Percentiles rank a stretch among this genome's conserved stretches.
These are phyloP conservation scores for Euphorbia schlechtendalii DNA, from an alignment of 441 rosid species.

Conservation along the genomic window DNA sequence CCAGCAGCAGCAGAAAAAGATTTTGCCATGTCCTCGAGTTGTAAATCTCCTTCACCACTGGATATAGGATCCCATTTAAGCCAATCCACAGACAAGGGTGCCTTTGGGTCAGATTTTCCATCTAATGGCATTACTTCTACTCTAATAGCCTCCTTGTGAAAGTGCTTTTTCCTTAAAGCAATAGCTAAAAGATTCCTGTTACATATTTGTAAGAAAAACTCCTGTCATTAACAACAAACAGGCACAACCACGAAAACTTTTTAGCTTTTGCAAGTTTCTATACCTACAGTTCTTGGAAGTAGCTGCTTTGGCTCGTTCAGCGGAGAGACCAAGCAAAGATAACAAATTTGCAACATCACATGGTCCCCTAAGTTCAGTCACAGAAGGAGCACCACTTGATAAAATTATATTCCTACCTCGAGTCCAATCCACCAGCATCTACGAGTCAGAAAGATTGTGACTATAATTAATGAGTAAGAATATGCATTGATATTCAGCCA, in stretches of 20 bases:
- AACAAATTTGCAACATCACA: conserved; percentile 69
- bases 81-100: conserved; percentile 43
- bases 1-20: conserved; percentile 42
- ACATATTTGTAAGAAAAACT: not conserved
- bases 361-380: conserved; percentile 83
- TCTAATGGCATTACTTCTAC: conserved; percentile 45
- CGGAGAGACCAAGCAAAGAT: conserved; percentile 64
- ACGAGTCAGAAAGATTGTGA: conserved; percentile 16
- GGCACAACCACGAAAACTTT: not conserved
- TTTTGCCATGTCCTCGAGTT: conserved; percentile 56
- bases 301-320: conserved; percentile 69
- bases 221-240: conserved; percentile 10
- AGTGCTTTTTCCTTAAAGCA: conserved; percentile 64
- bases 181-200: conserved; percentile 55
- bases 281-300: conserved; percentile 82
- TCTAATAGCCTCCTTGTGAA: conserved; percentile 66
- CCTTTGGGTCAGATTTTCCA: conserved; percentile 29
- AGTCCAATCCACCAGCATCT: conserved; percentile 88
- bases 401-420: conserved; percentile 65
- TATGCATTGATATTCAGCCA: not conserved
- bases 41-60: conserved; percentile 79
- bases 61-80: conserved; percentile 84
- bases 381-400: conserved; percentile 66
- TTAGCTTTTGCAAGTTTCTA: conserved; percentile 13
- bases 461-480: not conserved